Conservation (phyloP, 2,329 filamentous ascomycete species). For the Calonectria henricotiae region DNA sequence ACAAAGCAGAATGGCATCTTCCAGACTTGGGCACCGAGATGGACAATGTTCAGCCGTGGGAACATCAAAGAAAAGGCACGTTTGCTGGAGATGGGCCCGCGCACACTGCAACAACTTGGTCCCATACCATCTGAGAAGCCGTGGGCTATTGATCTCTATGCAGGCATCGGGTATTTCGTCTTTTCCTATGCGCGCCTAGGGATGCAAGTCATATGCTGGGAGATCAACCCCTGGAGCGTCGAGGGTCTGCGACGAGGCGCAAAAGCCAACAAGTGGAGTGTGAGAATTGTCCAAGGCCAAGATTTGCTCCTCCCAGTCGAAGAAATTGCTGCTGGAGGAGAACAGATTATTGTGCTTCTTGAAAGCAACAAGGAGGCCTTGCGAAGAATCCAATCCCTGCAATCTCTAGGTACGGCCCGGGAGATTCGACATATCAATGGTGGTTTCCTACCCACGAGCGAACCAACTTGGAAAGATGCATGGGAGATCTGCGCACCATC, state of each 20-base stretch:
- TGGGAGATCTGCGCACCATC: slow-evolving; percentile 62
- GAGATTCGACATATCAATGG: slow-evolving; percentile 75
- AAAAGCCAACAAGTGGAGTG: slow-evolving; percentile 76
- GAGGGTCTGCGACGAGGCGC: slow-evolving; percentile 88
- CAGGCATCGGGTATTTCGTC: slow-evolving; percentile 94
- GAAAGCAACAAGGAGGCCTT: slow-evolving; percentile 77
- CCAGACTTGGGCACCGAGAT: slow-evolving; percentile 90
- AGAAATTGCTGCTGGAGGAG: slow-evolving; percentile 61
- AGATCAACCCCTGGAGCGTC: slow-evolving; percentile 90
- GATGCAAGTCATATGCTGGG: slow-evolving; percentile 86
- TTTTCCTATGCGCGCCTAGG: slow-evolving; percentile 86
- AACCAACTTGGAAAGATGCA: slow-evolving; percentile 69
- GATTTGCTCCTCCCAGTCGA: slow-evolving; percentile 61
- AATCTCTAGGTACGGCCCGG: slow-evolving; percentile 54
- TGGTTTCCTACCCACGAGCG: slow-evolving; percentile 75
- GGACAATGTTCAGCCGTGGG: slow-evolving; percentile 95
- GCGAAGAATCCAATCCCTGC: slow-evolving; percentile 59
- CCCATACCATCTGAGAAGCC: slow-evolving; percentile 42
- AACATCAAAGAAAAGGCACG: slow-evolving; percentile 92
- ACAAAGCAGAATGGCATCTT: slow-evolving; percentile 84
- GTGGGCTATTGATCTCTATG: slow-evolving; percentile 87
- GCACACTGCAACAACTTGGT: neutral
- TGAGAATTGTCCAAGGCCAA: slow-evolving; percentile 67
- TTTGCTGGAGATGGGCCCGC: slow-evolving; percentile 70
- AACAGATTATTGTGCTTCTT: slow-evolving; percentile 77